phyloP scores from a whole-genome alignment of 2,329 filamentous ascomycete genomes.

The Ophiocordyceps australis region DNA sequence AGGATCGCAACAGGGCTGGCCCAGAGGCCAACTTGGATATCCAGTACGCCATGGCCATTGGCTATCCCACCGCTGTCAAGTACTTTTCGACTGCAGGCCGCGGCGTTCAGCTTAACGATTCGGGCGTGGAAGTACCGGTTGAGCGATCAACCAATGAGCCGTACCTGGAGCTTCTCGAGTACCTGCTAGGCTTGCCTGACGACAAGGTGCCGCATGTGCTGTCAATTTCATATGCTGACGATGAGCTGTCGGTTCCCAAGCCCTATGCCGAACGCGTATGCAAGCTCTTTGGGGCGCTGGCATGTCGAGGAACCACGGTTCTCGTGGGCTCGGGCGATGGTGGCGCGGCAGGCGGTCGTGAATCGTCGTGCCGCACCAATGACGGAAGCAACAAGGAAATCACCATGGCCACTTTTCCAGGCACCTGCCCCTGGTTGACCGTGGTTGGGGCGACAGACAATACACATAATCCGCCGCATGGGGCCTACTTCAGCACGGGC shows the following conservation, averaged over 20 bases:
- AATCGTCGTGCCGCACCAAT: constrained; percentile 36
- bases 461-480: constrained; percentile 16
- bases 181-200: constrained; percentile 24
- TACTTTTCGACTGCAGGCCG: constrained; percentile 27
- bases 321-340: constrained; percentile 32
- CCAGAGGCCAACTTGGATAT: constrained; percentile 28
- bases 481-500: constrained; percentile 26
- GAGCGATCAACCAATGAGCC: constrained; percentile 30
- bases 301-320: constrained; percentile 31
- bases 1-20: constrained; percentile 17
- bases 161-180: constrained; percentile 33
- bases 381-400: constrained; percentile 35
- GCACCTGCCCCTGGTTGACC: constrained; percentile 50
- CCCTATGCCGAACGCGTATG: constrained; percentile 34
- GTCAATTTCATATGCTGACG: constrained; percentile 38
- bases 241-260: constrained; percentile 33
- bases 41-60: constrained; percentile 26
- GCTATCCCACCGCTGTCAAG: constrained; percentile 21
- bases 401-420: constrained; percentile 45
- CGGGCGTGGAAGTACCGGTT: constrained; percentile 14
- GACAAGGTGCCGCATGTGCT: constrained; percentile 33
- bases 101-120: constrained; percentile 18
- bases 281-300: constrained; percentile 30
- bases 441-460: constrained; percentile 39
- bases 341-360: constrained; percentile 22